phyloP scores from a whole-genome alignment of 2,329 filamentous ascomycete genomes.

The Botrytis cinerea region DNA sequence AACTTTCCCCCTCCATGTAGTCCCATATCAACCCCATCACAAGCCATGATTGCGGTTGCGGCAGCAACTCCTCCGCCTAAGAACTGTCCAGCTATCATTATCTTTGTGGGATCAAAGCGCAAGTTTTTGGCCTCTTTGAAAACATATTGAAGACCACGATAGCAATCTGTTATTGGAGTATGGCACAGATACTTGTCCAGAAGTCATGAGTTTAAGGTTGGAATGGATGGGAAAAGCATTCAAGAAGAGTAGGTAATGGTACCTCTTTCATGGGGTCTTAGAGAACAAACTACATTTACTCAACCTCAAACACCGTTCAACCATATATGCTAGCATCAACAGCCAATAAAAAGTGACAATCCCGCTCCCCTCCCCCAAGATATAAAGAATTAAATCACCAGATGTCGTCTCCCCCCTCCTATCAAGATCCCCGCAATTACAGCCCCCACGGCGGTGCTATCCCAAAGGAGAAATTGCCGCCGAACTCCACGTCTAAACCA shows the following conservation, averaged over 20 bases:
- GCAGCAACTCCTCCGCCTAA: slow-evolving; percentile 60
- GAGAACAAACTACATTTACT: too few relatives aligned
- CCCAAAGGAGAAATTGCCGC: slow-evolving; percentile 2
- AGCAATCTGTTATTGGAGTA: not conserved
- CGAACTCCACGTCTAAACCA: slow-evolving; percentile 19
- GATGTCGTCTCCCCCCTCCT: not conserved
- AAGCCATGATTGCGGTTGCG: slow-evolving; percentile 52
- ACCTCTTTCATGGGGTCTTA: not conserved
- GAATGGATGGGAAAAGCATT: not conserved
- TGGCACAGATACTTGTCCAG: not conserved
- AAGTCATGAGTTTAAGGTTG: not conserved
- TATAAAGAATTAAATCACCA: not conserved
- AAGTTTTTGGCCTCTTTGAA: not conserved
- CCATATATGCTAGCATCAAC: too few relatives aligned
- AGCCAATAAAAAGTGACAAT: not conserved
- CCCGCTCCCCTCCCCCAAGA: not conserved
- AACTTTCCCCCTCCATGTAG: slow-evolving; percentile 40
- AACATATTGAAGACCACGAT: not conserved
- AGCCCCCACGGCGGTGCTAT: slow-evolving; percentile 3
- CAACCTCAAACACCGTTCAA: not conserved
- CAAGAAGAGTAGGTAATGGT: too few relatives aligned
- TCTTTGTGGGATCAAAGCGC: slow-evolving; percentile 50
- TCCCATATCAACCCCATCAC: slow-evolving; percentile 35
- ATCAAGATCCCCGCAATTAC: slow-evolving; percentile 2
- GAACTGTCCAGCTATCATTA: slow-evolving; percentile 57